A percentile compares a stretch with the other conserved stretches of the same genome.
Evolutionary conservation across 352 stramenopile genomes (phyloP).

Genomic region (Globisporangium paddicum): DNA sequence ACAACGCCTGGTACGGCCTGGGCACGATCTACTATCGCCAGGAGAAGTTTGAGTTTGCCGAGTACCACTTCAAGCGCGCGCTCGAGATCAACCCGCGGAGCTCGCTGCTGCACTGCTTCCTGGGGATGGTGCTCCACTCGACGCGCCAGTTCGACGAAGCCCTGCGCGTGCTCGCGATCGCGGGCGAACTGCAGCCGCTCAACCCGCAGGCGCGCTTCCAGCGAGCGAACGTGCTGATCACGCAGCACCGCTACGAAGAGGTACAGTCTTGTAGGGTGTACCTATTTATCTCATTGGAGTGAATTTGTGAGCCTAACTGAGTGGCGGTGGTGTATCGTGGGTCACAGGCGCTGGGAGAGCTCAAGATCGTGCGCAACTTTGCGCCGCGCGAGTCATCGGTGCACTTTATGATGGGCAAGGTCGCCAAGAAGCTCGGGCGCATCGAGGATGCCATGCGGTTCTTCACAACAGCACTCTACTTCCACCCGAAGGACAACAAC

Average conservation of each 20-base stretch:
- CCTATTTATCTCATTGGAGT: neutral
- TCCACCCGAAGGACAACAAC: constrained; percentile 97
- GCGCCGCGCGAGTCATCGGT: constrained; percentile 95
- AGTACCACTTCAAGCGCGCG: constrained; percentile 95
- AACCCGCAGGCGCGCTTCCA: constrained; percentile 95
- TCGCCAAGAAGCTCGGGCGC: constrained; percentile 85
- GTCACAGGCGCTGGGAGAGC: constrained; percentile 79
- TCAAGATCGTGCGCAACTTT: constrained; percentile 90
- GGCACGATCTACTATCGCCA: constrained; percentile 96
- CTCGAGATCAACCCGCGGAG: constrained; percentile 93
- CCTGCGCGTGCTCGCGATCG: constrained; percentile 84
- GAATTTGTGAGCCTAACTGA: neutral
- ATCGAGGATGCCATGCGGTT: constrained; percentile 93
- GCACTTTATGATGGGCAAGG: constrained; percentile 96
- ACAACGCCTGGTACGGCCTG: constrained; percentile 92
- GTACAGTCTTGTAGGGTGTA: constrained; percentile 12
- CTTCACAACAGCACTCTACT: constrained; percentile 95
- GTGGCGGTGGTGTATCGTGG: neutral
- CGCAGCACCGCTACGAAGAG: constrained; percentile 89
- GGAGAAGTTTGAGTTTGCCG: constrained; percentile 96
- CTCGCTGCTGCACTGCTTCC: constrained; percentile 93
- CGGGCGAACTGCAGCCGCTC: constrained; percentile 86
- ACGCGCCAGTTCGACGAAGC: constrained; percentile 90
- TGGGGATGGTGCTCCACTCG: constrained; percentile 94
- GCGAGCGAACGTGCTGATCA: constrained; percentile 92